Evolutionary conservation across 2,329 filamentous ascomycete species (phyloP), one percentile per base, ranked within the genome.

Genomic region (Ophiostoma triangulosporum): DNA sequence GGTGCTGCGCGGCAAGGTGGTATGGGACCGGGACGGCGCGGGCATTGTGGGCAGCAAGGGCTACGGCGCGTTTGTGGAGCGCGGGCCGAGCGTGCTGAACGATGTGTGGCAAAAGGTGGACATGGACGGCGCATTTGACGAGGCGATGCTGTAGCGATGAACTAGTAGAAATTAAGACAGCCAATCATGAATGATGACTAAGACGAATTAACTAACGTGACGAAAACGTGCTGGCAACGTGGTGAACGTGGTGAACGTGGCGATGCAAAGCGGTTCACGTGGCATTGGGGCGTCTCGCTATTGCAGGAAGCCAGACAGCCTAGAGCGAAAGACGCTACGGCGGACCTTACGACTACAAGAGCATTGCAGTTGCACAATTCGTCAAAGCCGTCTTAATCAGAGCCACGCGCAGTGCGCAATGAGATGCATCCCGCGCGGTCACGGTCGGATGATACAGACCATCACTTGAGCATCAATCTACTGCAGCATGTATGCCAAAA

Each of bases 1-100:
- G 0, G 68, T 83, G 7, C 58, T 84, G 40, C 65, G 80, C 53
- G 80, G 80, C 0, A 64, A 74, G 56, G 70, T 83, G 0, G 73
- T 81, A 1, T 83, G 75, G 77, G 75, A 77, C 57, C 69, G 70
- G 35, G 74, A 77, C 14, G 65, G 69, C n/a, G 74, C 68, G 1
- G 76, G 77, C 0, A 46, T 76, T 36, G 59, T 76, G 9, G 75
- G 73, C 1, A 60, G 66, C 54, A 74, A 70, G 57, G 72, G 71
- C 1, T 70, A 70, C 59, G 76, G 76, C 0, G 62, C 67, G 58
- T 80, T 78, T 53, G 51, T 77, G 54, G 69, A 70, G 57, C 64
- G 75, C 26, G 69, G 26, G 4, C n/a, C 48, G 31, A 56, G 57
- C 43, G 55, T 57, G n/a, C 49, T 62, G 15, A 56, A 59, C 53